These are phyloP conservation scores for Colletotrichum lindemuthianum DNA, from an alignment of 2,329 filamentous ascomycete genomes.

Conservation along the genomic window DNA sequence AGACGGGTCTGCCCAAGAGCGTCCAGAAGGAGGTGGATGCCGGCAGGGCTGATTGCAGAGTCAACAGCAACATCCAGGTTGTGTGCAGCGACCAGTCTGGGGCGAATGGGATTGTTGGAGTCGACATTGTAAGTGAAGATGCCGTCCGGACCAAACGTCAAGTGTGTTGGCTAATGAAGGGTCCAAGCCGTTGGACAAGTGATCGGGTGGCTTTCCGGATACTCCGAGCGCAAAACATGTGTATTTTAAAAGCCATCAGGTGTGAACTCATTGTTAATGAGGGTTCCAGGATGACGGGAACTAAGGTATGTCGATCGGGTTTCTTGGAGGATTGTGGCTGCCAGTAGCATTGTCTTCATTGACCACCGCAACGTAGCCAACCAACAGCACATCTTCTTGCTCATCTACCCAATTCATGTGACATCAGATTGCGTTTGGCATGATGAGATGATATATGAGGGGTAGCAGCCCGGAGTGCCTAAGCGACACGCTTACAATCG, in stretches of 20 bases:
- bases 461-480: not conserved
- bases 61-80: not conserved
- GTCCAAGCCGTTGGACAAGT: not conserved
- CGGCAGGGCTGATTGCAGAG: not conserved
- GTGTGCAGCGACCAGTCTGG: conserved; percentile 1
- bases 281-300: not conserved
- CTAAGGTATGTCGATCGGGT: not conserved
- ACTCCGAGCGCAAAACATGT: no score
- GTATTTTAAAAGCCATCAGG: no score
- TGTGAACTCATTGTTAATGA: no score
- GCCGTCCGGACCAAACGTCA: no score
- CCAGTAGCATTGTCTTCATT: not conserved
- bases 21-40: not conserved
- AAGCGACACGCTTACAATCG: not conserved
- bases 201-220: no score
- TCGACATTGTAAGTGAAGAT: not conserved
- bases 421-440: not conserved
- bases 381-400: not conserved
- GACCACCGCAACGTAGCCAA: not conserved
- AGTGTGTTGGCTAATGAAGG: no score
- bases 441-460: not conserved
- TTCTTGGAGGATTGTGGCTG: not conserved
- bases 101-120: not conserved
- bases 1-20: not conserved
- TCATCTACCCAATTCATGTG: not conserved